Percentiles rank a stretch among this genome's conserved stretches.
Evolutionary conservation across 257 asterid species (phyloP).

Genomic region (Avicennia marina): DNA sequence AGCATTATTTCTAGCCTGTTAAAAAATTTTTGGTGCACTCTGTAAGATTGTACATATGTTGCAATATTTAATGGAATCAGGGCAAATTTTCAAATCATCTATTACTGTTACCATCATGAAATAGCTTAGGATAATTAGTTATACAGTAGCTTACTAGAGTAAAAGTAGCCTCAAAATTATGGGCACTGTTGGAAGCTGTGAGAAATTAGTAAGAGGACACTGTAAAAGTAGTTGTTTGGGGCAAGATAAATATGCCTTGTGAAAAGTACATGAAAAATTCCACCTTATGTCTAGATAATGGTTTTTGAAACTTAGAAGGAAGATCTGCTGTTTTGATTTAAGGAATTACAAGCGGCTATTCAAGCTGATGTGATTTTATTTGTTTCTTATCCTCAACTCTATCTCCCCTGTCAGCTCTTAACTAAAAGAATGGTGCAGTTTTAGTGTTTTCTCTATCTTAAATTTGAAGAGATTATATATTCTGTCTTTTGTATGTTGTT

Average conservation of each 20-base stretch:
- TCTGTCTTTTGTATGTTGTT: too few species aligned
- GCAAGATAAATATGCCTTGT: not conserved
- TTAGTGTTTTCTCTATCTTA: too few species aligned
- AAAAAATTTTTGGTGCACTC: too few species aligned
- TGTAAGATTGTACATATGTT: too few species aligned
- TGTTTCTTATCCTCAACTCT: not conserved
- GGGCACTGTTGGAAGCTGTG: not conserved
- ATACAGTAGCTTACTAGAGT: not conserved
- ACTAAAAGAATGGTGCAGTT: too few species aligned
- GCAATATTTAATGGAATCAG: not conserved
- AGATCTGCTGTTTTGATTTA: not conserved
- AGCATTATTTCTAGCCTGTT: too few species aligned
- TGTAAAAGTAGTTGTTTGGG: not conserved
- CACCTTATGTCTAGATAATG: not conserved
- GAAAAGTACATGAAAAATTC: not conserved
- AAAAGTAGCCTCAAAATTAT: not conserved
- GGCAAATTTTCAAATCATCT: not conserved
- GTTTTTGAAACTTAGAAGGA: slow-evolving; percentile 1
- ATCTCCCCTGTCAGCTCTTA: too few species aligned
- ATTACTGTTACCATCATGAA: not conserved
- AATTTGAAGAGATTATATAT: too few species aligned
- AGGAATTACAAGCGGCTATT: not conserved
- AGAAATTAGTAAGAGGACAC: not conserved
- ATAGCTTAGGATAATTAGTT: not conserved
- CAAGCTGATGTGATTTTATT: not conserved